Evolutionary conservation across 805 yeast species (phyloP), one percentile per base, ranked within the genome.

Genomic region (Wickerhamiella bombiphila): DNA sequence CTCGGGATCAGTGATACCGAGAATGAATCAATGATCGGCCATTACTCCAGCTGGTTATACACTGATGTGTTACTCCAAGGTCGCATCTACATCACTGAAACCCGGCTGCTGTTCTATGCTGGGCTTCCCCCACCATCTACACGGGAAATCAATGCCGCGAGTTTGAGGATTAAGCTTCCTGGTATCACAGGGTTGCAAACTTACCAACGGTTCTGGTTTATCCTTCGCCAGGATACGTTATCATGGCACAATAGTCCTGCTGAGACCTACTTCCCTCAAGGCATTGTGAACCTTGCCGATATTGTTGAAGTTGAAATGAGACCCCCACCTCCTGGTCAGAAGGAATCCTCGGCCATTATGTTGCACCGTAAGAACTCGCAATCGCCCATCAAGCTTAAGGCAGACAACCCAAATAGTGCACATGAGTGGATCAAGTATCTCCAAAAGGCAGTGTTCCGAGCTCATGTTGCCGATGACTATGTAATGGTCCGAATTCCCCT

Each of bases 41-140:
- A 75, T 43, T 78, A 66, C 49, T 68, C 77, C 2, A 74, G 85
- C 22, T 86, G 94, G 94, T 61, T 86, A 26, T 63, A 83, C 40
- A 70, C 75, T 42, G 93, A 81, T 49, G 91, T 86, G 0, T 60
- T 88, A 20, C 59, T 85, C 19, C 95, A 83, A 56, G 97, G 97
- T 2, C 86, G 80, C 49, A 55, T 85, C 14, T 79, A 79, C 48
- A 56, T 88, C 19, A 85, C 96, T 1, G 57, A 63, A 31, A 60
- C 66, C 13, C 70, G 71, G 43, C 53, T 86, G 4, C 58, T 82
- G 32, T 88, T 81, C 52, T 78, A 78, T 59, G 91, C 95, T 0
- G 74, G 72, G 47, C 56, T 88, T 7, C 94, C 96, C 0, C 68
- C 69, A 30, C 58, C 52, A 19, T 57, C 62, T 16, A 66, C 68